Percentiles rank a stretch among this genome's conserved stretches.
Conservation (phyloP, 257 asterid species). For the Misopates orontium region DNA sequence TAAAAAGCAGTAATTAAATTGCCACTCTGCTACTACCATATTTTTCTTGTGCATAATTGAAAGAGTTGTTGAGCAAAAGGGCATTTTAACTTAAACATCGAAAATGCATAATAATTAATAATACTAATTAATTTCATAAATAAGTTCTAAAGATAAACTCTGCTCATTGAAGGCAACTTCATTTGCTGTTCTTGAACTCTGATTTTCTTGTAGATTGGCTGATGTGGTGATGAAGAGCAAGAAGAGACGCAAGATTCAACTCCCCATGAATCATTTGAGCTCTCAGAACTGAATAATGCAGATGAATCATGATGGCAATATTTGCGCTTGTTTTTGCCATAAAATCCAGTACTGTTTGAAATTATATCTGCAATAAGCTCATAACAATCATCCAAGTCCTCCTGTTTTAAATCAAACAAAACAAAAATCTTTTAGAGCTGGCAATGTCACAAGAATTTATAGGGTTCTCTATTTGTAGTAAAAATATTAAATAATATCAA, state of each 20-base stretch:
- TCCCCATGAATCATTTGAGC: constrained; percentile 52
- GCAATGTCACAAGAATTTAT: neutral
- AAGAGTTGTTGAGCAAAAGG: constrained; percentile 35
- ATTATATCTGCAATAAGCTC: constrained; percentile 42
- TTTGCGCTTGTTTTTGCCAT: too few species aligned
- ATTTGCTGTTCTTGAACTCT: constrained; percentile 52
- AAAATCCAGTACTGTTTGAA: constrained; percentile 25
- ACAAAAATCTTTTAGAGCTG: neutral
- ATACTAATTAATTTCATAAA: neutral
- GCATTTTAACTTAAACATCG: constrained; percentile 23
- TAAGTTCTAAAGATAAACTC: constrained; percentile 34
- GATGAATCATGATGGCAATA: constrained; percentile 21
- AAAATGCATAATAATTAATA: constrained; percentile 24
- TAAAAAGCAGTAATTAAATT: too few species aligned
- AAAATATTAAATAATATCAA: too few species aligned
- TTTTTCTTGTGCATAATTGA: constrained; percentile 17
- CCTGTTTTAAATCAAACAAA: constrained; percentile 41
- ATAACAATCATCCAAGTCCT: constrained; percentile 66
- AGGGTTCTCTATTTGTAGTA: neutral
- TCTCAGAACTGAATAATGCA: constrained; percentile 36
- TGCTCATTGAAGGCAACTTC: constrained; percentile 52
- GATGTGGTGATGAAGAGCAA: constrained; percentile 15
- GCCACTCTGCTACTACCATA: too few species aligned
- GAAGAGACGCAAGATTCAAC: constrained; percentile 32
- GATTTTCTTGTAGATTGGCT: constrained; percentile 48